phyloP scores from a whole-genome alignment of 148 eudicot species.

The Dysphania ambrosioides region DNA sequence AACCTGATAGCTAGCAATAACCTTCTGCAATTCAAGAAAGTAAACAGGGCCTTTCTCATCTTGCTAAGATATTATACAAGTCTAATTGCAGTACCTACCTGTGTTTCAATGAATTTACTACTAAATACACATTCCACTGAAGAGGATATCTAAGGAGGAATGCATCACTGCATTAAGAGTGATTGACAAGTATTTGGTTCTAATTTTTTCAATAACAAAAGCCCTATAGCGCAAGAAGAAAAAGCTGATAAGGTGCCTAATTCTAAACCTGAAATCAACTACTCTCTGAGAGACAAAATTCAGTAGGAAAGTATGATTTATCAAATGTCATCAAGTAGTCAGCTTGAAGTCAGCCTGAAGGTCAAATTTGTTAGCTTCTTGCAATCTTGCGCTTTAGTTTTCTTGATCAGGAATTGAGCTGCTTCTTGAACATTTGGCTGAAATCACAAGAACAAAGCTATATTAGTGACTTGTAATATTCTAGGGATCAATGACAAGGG shows the following conservation, averaged over 20 bases:
- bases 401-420: constrained; percentile 26
- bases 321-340: constrained; percentile 14
- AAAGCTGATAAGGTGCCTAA: not conserved
- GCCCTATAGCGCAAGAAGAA: not conserved
- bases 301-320: not conserved
- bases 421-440: constrained; percentile 46
- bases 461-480: not conserved
- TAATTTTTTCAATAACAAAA: not conserved
- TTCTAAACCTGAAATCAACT: not conserved
- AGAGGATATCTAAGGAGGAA: not conserved
- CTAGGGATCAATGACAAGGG: not conserved
- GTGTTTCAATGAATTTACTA: not conserved
- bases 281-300: not conserved
- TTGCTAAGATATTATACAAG: not conserved
- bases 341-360: constrained; percentile 14
- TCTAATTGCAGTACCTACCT: not conserved
- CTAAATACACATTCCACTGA: not conserved
- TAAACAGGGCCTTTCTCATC: not conserved
- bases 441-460: constrained; percentile 5
- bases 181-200: not conserved
- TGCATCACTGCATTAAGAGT: not conserved
- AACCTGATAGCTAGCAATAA: not conserved
- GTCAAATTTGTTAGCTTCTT: constrained; percentile 22
- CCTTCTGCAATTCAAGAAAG: not conserved
- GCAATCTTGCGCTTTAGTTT: constrained; percentile 21